Conservation (phyloP, 2,329 filamentous ascomycete genomes). For the Xylaria sp. region DNA sequence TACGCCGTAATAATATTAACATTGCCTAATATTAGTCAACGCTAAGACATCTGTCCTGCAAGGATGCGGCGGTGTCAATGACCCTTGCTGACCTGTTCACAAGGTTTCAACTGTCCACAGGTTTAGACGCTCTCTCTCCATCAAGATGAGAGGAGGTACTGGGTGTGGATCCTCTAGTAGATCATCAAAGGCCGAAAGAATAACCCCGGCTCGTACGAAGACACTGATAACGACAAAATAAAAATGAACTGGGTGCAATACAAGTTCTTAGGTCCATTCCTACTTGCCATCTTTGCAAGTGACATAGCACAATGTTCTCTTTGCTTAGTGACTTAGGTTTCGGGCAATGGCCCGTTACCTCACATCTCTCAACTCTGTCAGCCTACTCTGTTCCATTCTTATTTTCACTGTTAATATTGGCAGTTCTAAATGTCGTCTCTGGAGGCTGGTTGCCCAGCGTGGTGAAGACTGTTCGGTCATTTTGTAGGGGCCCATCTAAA, state of each 20-base stretch:
- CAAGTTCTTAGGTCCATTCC: background rate
- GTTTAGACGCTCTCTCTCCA: background rate
- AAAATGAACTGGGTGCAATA: background rate
- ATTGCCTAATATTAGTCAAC: too few relatives aligned
- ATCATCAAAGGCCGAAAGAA: slow-evolving; percentile 6
- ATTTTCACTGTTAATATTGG: slow-evolving; percentile 11
- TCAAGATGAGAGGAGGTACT: background rate
- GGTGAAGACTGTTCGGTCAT: slow-evolving; percentile 12
- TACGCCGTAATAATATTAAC: too few relatives aligned
- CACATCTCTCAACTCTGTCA: slow-evolving; percentile 4
- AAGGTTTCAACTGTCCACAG: too few relatives aligned
- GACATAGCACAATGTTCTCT: slow-evolving; percentile 18
- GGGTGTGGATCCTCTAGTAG: background rate
- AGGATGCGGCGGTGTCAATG: too few relatives aligned
- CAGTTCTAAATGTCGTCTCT: background rate
- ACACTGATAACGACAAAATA: background rate
- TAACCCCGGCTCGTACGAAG: background rate
- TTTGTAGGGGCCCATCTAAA: slow-evolving; percentile 7
- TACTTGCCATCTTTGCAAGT: background rate
- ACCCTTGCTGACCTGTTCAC: too few relatives aligned
- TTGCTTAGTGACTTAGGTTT: slow-evolving; percentile 7
- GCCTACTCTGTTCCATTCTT: slow-evolving; percentile 3
- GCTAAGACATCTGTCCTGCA: too few relatives aligned
- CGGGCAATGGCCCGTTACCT: slow-evolving; percentile 7
- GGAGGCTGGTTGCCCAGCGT: background rate